These are phyloP conservation scores for Bothriochloa decipiens DNA, from an alignment of 176 grass and related monocot species.

Conservation along the genomic window DNA sequence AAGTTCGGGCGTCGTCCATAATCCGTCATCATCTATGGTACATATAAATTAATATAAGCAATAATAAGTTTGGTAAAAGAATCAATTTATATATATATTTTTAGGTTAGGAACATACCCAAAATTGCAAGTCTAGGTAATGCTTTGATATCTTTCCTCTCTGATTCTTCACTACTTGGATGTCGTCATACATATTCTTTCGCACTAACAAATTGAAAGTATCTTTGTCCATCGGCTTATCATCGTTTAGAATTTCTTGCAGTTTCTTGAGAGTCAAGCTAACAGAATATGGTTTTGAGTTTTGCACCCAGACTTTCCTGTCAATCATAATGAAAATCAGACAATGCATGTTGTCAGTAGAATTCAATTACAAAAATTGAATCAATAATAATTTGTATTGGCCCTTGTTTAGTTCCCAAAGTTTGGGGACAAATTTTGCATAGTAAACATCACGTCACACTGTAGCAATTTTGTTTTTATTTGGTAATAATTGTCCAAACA, in stretches of 20 bases:
- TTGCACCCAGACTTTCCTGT: not conserved
- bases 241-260: not conserved
- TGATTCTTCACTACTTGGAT: not conserved
- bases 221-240: not conserved
- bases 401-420: too few relatives aligned
- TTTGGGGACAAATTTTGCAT: too few relatives aligned
- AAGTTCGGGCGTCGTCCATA: too few relatives aligned
- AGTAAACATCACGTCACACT: too few relatives aligned
- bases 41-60: too few relatives aligned
- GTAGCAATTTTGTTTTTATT: too few relatives aligned
- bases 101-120: not conserved
- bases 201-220: not conserved
- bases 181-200: not conserved
- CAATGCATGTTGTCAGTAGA: too few relatives aligned
- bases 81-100: too few relatives aligned
- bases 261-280: not conserved
- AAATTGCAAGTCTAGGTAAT: not conserved
- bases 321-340: not conserved
- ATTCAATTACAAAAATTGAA: too few relatives aligned
- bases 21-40: too few relatives aligned
- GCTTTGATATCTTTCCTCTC: not conserved
- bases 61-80: too few relatives aligned
- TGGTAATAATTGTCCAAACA: too few relatives aligned
- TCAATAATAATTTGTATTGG: not conserved
- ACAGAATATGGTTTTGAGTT: not conserved